Evolutionary conservation across 176 grass and related monocot genomes (phyloP).

Genomic region (Areca catechu): DNA sequence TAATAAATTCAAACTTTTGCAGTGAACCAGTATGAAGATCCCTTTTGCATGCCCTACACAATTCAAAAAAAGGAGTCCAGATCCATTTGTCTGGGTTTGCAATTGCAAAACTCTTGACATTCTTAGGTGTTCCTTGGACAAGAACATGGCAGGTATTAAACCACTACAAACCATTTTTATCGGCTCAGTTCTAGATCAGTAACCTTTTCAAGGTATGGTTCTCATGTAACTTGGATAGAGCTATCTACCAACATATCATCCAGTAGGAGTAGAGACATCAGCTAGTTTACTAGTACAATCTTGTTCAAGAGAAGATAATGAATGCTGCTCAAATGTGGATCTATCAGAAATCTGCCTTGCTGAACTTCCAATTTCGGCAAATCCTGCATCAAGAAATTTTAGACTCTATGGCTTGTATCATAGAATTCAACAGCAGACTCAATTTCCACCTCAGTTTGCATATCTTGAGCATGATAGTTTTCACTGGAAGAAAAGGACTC

Average conservation of each 20-base stretch:
- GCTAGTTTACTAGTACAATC: background rate
- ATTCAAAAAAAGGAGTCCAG: constrained; percentile 62
- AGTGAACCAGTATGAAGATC: constrained; percentile 42
- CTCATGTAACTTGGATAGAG: constrained; percentile 15
- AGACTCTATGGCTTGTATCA: constrained; percentile 8
- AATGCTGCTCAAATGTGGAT: background rate
- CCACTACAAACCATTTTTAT: background rate
- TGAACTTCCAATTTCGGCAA: constrained; percentile 3
- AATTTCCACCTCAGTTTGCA: constrained; percentile 1
- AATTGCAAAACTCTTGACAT: constrained; percentile 18
- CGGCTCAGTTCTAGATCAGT: background rate
- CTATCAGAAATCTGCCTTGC: background rate
- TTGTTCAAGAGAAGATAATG: constrained; percentile 24
- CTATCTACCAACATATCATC: constrained; percentile 20
- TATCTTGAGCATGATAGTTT: constrained; percentile 1
- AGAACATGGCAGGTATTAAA: background rate
- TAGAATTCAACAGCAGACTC: constrained; percentile 1
- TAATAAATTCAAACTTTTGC: constrained; percentile 52
- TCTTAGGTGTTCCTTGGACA: constrained; percentile 11
- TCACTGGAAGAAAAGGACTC: background rate
- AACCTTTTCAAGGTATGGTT: constrained; percentile 1
- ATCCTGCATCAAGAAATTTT: constrained; percentile 7
- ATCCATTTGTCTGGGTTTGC: constrained; percentile 49
- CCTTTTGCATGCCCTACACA: constrained; percentile 44
- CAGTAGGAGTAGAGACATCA: constrained; percentile 21